Evolutionary conservation across 495 filamentous ascomycete genomes (phyloP).

Genomic region (Cercophora scortea): DNA sequence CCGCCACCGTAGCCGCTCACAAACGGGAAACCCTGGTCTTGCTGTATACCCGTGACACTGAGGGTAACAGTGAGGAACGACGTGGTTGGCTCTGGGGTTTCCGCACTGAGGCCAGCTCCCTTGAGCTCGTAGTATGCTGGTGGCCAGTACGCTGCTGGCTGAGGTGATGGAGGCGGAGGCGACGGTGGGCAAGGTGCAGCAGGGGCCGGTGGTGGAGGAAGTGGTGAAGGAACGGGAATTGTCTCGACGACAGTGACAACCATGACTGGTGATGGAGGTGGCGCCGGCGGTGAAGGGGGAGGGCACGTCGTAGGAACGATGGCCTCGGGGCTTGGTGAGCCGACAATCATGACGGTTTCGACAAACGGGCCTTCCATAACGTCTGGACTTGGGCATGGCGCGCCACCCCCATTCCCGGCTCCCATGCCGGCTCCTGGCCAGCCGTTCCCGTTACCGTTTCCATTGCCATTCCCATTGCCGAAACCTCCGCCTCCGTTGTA

Average conservation of each 20-base stretch:
- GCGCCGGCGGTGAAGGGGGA: not conserved
- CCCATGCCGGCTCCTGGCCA: constrained; percentile 2
- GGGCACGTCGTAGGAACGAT: constrained; percentile 3
- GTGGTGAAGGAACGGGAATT: not conserved
- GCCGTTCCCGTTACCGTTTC: constrained; percentile 1
- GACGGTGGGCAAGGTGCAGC: not conserved
- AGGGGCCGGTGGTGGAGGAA: not conserved
- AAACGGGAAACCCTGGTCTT: not conserved
- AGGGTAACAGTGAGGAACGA: constrained; percentile 13
- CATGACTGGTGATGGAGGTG: not conserved
- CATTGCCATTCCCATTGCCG: constrained; percentile 7
- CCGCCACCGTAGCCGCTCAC: constrained; percentile 4
- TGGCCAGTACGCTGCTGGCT: constrained; percentile 5
- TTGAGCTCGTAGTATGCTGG: constrained; percentile 7
- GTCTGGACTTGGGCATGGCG: not conserved
- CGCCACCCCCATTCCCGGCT: not conserved
- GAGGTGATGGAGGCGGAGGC: constrained; percentile 5
- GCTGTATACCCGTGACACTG: not conserved
- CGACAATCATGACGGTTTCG: constrained; percentile 4
- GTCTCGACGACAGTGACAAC: not conserved
- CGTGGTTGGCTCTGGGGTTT: not conserved
- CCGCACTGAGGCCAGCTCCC: not conserved
- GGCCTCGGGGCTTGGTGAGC: constrained; percentile 1
- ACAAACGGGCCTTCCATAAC: constrained; percentile 3
- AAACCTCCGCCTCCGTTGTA: not conserved